Evolutionary conservation across 257 asterid genomes (phyloP).

Genomic region (Cynanchum wilfordii): DNA sequence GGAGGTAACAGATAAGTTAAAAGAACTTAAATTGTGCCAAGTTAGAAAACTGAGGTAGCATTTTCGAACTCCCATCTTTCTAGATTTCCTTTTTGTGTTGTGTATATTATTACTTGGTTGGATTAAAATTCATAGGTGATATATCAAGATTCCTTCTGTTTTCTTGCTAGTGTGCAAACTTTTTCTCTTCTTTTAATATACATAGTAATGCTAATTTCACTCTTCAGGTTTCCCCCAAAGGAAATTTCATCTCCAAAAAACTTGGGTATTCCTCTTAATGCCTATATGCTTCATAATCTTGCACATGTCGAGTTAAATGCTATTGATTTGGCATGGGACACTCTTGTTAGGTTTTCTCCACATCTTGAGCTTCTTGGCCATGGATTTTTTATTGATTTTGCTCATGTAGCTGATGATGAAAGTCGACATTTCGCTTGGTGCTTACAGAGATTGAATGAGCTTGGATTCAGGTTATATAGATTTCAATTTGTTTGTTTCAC

Average conservation of each 20-base stretch:
- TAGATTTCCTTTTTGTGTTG: background rate
- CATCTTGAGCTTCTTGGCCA: constrained; percentile 60
- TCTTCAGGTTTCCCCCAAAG: constrained; percentile 74
- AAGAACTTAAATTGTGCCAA: background rate
- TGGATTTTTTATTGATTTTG: constrained; percentile 92
- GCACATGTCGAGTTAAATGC: constrained; percentile 98
- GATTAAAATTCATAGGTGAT: background rate
- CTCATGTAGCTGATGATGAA: constrained; percentile 95
- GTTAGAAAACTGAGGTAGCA: background rate
- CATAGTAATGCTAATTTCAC: background rate
- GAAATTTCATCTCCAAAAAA: constrained; percentile 76
- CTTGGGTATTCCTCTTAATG: constrained; percentile 80
- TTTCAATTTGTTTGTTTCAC: constrained; percentile 3
- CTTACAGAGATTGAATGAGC: constrained; percentile 81
- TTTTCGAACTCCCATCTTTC: background rate
- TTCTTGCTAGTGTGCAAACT: background rate
- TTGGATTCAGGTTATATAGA: constrained; percentile 68
- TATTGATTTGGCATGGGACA: constrained; percentile 97
- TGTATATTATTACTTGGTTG: background rate
- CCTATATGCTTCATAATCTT: constrained; percentile 90
- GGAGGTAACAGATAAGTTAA: too few relatives aligned
- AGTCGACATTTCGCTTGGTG: constrained; percentile 97
- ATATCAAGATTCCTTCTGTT: background rate
- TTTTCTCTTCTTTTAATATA: background rate
- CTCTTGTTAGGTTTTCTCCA: constrained; percentile 90